phyloP scores from a whole-genome alignment of 148 eudicot genomes.

The Polygonum maritimum region DNA sequence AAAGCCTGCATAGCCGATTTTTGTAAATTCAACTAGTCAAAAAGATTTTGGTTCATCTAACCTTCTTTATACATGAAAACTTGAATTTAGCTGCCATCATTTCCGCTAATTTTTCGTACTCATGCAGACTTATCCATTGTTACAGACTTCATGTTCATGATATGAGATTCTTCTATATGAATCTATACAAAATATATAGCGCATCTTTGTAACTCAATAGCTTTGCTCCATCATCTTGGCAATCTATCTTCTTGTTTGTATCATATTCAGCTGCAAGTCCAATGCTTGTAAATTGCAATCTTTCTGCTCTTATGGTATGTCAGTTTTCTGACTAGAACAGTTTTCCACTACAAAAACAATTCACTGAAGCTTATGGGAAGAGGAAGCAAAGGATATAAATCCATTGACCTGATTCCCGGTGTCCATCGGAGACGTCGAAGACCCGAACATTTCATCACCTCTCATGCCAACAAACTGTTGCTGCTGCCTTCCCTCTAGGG shows the following conservation, averaged over 20 bases:
- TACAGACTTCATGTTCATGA: neutral
- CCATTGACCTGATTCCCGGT: neutral
- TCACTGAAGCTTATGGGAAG: neutral
- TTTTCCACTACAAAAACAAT: neutral
- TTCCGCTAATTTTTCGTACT: no score
- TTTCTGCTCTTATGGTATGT: neutral
- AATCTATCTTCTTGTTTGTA: no score
- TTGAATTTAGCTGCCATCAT: no score
- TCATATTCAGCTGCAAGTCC: neutral
- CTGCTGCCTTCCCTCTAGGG: neutral
- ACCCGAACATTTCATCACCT: neutral
- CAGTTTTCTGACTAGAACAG: neutral
- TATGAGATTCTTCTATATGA: neutral
- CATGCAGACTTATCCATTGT: neutral
- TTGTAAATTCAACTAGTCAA: no score
- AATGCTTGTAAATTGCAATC: neutral
- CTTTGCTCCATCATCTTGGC: neutral
- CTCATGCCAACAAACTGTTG: neutral
- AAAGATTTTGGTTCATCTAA: no score
- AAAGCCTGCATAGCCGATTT: no score
- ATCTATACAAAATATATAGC: neutral
- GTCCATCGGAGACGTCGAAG: neutral
- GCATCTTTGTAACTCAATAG: neutral
- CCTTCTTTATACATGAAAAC: no score
- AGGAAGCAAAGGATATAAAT: neutral